A percentile compares a stretch with the other conserved stretches of the same genome.
Evolutionary conservation across 2,329 filamentous ascomycete genomes (phyloP).

Genomic region (Hypomyces perniciosus): DNA sequence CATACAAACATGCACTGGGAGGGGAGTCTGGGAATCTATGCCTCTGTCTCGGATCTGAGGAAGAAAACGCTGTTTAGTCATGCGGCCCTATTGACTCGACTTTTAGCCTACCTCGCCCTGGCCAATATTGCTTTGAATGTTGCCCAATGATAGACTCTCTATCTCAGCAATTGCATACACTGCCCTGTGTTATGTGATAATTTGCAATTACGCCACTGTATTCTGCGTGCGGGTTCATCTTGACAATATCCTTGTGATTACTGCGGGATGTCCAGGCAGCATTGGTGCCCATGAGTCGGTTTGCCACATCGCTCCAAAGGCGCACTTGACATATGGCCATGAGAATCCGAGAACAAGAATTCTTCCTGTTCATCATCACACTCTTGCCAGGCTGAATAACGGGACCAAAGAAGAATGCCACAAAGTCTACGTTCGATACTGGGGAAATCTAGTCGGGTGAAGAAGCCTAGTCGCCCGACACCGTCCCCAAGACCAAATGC

Average conservation of each 20-base stretch:
- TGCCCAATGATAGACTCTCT: background rate
- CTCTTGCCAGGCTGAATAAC: conserved; percentile 5
- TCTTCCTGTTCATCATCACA: background rate
- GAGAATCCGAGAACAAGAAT: background rate
- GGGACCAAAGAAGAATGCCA: conserved; percentile 19
- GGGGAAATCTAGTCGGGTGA: conserved; percentile 30
- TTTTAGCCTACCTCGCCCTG: background rate
- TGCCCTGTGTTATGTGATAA: too few species aligned
- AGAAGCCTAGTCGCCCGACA: conserved; percentile 20
- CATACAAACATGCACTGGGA: too few species aligned
- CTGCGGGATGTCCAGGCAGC: too few species aligned
- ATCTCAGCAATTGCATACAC: too few species aligned
- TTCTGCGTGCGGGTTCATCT: too few species aligned
- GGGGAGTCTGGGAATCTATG: too few species aligned
- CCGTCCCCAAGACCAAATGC: background rate
- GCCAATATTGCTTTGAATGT: background rate
- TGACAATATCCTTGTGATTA: too few species aligned
- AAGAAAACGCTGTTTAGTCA: too few species aligned
- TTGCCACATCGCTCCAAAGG: background rate
- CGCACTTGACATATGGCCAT: background rate
- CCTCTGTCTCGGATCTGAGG: too few species aligned
- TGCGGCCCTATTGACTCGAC: background rate
- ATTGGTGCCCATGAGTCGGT: background rate
- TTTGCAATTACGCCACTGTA: too few species aligned
- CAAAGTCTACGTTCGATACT: conserved; percentile 34